Evolutionary conservation across 192 early-diverging fungal species (phyloP).

Genomic region (Coemansia guatemalensis): DNA sequence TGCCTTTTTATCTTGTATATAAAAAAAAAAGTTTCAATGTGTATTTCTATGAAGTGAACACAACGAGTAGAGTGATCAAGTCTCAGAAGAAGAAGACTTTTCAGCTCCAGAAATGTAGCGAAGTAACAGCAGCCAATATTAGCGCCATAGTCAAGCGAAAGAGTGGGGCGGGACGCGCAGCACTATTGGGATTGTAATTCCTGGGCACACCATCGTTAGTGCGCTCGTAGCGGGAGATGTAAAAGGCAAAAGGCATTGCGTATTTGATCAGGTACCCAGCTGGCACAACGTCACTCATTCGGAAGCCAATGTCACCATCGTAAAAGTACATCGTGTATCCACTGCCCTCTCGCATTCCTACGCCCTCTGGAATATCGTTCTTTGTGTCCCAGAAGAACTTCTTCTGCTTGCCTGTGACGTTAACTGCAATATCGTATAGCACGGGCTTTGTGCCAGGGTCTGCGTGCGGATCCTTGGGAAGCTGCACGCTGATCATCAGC

Average conservation of each 20-base stretch:
- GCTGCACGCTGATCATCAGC: constrained; percentile 54
- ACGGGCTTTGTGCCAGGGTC: constrained; percentile 39
- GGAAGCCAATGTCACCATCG: constrained; percentile 53
- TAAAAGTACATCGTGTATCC: constrained; percentile 56
- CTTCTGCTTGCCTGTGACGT: constrained; percentile 44
- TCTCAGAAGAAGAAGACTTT: constrained; percentile 2
- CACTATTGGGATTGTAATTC: constrained; percentile 49
- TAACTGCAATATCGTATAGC: constrained; percentile 51
- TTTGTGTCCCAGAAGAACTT: constrained; percentile 54
- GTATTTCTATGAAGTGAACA: too few relatives aligned
- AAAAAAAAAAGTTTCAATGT: too few relatives aligned
- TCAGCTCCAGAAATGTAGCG: constrained; percentile 8
- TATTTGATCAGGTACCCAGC: constrained; percentile 53
- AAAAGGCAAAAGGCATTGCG: constrained; percentile 55
- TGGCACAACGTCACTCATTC: constrained; percentile 52
- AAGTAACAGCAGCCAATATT: constrained; percentile 9
- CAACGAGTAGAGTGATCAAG: neutral
- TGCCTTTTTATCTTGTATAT: too few relatives aligned
- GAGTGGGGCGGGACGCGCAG: constrained; percentile 17
- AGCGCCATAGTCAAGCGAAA: constrained; percentile 8
- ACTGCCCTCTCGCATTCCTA: constrained; percentile 53
- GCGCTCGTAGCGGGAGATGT: constrained; percentile 45
- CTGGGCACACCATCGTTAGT: constrained; percentile 53
- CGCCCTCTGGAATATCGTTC: constrained; percentile 53
- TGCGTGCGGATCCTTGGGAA: constrained; percentile 50